phyloP scores from a whole-genome alignment of 208 protist genomes.

The Leishmania major region DNA sequence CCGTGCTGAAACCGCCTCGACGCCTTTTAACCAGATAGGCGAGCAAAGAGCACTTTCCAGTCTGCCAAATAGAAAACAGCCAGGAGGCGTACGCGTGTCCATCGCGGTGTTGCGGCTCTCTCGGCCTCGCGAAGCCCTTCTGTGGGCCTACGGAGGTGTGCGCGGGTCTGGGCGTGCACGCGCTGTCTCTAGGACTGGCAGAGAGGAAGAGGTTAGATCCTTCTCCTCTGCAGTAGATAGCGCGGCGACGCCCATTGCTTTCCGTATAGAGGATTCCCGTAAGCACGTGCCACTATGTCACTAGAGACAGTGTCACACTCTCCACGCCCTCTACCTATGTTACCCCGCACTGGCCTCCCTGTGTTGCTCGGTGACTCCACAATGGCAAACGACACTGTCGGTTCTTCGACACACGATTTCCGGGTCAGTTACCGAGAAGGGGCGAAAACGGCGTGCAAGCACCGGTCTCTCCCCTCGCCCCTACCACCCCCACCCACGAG shows the following conservation, averaged over 20 bases:
- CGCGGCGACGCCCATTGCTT: background rate
- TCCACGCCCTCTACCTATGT: background rate
- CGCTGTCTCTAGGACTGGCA: background rate
- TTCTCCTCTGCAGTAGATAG: background rate
- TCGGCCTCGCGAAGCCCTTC: background rate
- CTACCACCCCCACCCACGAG: background rate
- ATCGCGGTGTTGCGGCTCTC: background rate
- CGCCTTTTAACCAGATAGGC: background rate
- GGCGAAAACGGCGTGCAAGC: background rate
- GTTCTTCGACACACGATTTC: background rate
- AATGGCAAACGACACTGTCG: background rate
- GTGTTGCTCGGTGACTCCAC: background rate
- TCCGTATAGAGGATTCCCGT: background rate
- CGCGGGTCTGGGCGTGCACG: background rate
- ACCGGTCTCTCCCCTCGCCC: background rate
- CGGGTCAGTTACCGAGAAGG: background rate
- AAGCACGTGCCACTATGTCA: background rate
- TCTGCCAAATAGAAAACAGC: background rate
- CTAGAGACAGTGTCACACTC: background rate
- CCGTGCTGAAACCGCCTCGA: background rate
- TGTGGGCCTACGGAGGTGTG: background rate
- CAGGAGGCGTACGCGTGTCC: background rate
- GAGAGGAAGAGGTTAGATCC: background rate
- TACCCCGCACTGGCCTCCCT: background rate
- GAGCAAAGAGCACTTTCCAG: background rate